Base-by-base conservation (phyloP, 192 early-diverging fungal species). In the Coemansia sp. region DNA sequence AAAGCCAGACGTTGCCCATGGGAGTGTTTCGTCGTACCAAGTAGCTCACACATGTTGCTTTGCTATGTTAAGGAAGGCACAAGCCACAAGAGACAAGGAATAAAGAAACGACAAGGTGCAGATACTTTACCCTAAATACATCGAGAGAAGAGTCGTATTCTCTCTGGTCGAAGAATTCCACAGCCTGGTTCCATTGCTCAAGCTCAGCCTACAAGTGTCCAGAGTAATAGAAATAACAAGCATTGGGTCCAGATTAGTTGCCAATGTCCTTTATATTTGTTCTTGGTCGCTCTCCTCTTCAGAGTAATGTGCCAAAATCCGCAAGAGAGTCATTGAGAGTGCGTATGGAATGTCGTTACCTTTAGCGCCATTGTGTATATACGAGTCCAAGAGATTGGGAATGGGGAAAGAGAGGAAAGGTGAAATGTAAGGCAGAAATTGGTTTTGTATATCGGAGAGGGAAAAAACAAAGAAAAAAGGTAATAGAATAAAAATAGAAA, bases 101-200 rank as follows among this genome's bases (percentile, higher is more conserved):
- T 49, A 21, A 54, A 8, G 22, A 52, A 52, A 49, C 7, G 26
- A 26, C 26, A 47, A 47, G 54, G 0, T 15, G 22, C 16, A 16
- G 57, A 59, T 40, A 32, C 48, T 51, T 77, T 87, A 92, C 90
- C 62, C 81, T 78, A 66, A 94, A 95, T 39, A 88, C 74, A 7
- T 88, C 84, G 41, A 93, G 74, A 7, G 94, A 85, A 61, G 73
- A 66, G 46, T 87, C 84, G 61, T 86, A 93, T 71, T 94, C 87
- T 51, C 87, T 84, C 54, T 78, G 78, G 69, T 94, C 94, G 66
- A 90, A 96, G 11, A 88, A 86, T 67, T 84, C 83, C 56, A 90
- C 86, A 7, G 90, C 94, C 54, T 86, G 84, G 68, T 87, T 84
- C 94, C 94, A 96, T 69, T 92, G 89, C 64, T 92, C 88, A 40